phyloP scores from a whole-genome alignment of 139 green algal genomes.

The Micractinium conductrix region DNA sequence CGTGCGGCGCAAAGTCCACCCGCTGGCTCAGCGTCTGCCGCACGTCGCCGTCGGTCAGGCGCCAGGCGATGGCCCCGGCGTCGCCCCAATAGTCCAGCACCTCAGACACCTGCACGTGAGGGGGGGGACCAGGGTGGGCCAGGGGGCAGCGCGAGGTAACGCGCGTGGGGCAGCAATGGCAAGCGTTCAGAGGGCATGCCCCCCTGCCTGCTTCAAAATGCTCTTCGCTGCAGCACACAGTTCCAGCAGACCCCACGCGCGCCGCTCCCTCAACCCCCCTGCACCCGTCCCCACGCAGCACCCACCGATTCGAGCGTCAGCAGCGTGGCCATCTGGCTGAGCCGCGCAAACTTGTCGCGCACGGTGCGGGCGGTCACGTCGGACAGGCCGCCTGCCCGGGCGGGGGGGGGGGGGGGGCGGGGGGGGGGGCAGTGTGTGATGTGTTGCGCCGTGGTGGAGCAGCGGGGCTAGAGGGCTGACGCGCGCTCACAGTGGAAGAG shows the following conservation, averaged over 20 bases:
- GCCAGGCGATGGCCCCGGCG: conserved; percentile 80
- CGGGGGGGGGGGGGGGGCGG: no score
- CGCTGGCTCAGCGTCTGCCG: conserved; percentile 72
- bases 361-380: conserved; percentile 83
- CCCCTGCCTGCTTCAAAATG: no score
- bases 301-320: conserved; percentile 84
- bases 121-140: background rate
- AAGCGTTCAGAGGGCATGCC: no score
- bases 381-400: conserved; percentile 51
- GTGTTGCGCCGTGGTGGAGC: no score
- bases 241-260: no score
- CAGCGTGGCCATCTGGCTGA: conserved; percentile 89
- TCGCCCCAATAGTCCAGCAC: conserved; percentile 87
- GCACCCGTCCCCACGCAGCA: background rate
- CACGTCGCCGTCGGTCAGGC: conserved; percentile 82
- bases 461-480: no score
- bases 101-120: conserved; percentile 60
- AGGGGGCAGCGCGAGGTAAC: background rate
- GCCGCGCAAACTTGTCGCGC: conserved; percentile 91
- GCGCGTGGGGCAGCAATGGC: background rate
- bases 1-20: conserved; percentile 69
- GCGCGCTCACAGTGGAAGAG: no score
- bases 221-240: background rate
- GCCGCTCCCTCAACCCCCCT: no score
- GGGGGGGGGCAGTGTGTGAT: no score